A percentile compares a stretch with the other conserved stretches of the same genome.
Evolutionary conservation across 768 basidiomycete species (phyloP).

Genomic region (Lenzites betulinus): DNA sequence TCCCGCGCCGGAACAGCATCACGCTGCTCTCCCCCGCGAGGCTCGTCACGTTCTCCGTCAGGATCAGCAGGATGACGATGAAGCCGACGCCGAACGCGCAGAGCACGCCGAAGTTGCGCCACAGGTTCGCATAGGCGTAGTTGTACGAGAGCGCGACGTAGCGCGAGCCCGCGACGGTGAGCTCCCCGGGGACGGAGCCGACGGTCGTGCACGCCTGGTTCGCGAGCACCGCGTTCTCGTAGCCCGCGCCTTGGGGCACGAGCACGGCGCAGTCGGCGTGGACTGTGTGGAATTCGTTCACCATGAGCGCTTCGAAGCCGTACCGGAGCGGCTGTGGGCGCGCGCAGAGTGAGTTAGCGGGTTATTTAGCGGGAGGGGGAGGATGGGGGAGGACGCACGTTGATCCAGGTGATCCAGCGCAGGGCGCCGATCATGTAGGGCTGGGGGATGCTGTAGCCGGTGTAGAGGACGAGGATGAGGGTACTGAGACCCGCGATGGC

Average conservation of each 20-base stretch:
- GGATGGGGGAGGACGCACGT: no score
- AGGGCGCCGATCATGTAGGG: constrained; percentile 69
- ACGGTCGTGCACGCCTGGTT: constrained; percentile 81
- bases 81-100: constrained; percentile 66
- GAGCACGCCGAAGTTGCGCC: constrained; percentile 71
- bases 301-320: constrained; percentile 73
- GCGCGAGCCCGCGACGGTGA: constrained; percentile 57
- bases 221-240: constrained; percentile 50
- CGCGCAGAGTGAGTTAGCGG: background rate
- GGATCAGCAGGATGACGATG: constrained; percentile 50
- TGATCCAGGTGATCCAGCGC: constrained; percentile 66
- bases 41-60: constrained; percentile 56
- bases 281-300: constrained; percentile 80
- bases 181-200: constrained; percentile 63
- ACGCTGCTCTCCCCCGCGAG: constrained; percentile 42
- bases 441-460: constrained; percentile 61
- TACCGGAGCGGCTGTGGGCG: constrained; percentile 59
- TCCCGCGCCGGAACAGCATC: constrained; percentile 67
- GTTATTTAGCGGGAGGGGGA: no score
- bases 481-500: constrained; percentile 54
- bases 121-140: constrained; percentile 48
- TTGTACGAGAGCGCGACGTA: constrained; percentile 52
- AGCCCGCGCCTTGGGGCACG: constrained; percentile 64
- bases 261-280: constrained; percentile 60
- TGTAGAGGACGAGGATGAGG: constrained; percentile 57